Evolutionary conservation across 2,329 filamentous ascomycete genomes (phyloP).

Genomic region (Aschersonia sp.): DNA sequence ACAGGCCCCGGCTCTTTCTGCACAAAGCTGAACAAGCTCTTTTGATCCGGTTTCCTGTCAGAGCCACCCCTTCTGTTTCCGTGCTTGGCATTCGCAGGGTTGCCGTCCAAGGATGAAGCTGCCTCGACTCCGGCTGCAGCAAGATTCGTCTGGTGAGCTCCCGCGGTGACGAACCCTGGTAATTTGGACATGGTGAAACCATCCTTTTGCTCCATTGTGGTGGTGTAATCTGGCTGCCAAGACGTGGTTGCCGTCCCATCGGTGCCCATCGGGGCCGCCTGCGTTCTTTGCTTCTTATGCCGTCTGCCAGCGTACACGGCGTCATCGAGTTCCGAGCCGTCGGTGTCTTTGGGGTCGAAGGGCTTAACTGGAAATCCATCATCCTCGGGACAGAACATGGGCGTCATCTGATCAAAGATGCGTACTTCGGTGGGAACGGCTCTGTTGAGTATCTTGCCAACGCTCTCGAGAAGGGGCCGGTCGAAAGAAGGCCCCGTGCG

Average conservation of each 20-base stretch:
- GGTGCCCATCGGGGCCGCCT: constrained; percentile 6
- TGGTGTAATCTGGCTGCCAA: constrained; percentile 33
- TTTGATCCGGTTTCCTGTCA: constrained; percentile 22
- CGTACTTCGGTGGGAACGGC: constrained; percentile 38
- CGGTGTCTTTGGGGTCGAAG: constrained; percentile 20
- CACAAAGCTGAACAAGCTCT: constrained; percentile 27
- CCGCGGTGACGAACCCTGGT: constrained; percentile 48
- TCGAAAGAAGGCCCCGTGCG: constrained; percentile 58
- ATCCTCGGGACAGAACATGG: constrained; percentile 48
- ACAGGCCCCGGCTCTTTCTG: constrained; percentile 8
- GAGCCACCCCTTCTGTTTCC: constrained; percentile 12
- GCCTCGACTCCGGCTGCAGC: constrained; percentile 8
- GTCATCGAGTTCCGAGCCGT: constrained; percentile 7
- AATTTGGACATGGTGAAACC: constrained; percentile 44
- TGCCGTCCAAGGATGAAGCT: constrained; percentile 3
- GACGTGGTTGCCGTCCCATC: constrained; percentile 5
- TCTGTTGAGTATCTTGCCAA: constrained; percentile 59
- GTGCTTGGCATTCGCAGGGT: constrained; percentile 7
- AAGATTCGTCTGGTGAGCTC: constrained; percentile 33
- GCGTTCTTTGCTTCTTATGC: constrained; percentile 15
- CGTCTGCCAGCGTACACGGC: constrained; percentile 9
- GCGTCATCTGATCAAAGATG: constrained; percentile 37
- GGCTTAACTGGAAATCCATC: constrained; percentile 54
- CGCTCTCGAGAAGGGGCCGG: constrained; percentile 43
- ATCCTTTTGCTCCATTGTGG: constrained; percentile 46